Evolutionary conservation across 495 filamentous ascomycete species (phyloP), one percentile per base, ranked within the genome.

Genomic region (Aspergillus coremiiformis): DNA sequence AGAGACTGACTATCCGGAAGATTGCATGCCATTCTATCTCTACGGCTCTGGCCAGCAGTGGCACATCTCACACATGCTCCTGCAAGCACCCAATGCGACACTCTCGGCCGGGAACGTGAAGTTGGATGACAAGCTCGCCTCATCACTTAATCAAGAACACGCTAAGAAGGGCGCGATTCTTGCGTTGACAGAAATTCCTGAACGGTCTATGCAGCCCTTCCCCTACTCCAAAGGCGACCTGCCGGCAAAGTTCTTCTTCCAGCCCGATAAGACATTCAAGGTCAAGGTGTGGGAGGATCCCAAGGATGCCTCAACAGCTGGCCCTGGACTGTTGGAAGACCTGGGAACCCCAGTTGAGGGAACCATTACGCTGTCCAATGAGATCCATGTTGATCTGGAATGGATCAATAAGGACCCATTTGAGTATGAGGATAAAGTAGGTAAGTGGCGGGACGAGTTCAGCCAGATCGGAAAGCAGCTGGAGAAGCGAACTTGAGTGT

Each of bases 21-120:
- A 46, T 10, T 60, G 44, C 39, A 70, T 70, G 61, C 72, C 74
- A 4, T 76, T 76, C 52, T 76, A 78, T 37, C 60, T 74, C 23
- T 76, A 78, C 56, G 72, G 71, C 29, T 66, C 48, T 22, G 39
- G 41, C 22, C 48, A 60, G 4, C 49, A 67, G 17, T 26, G 44
- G 2, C 61, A 69, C 20, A 68, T 73, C 47, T 60, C 66, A 39
- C 71, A 73, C 54, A 63, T 73, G 45, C 67, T 73, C 37, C 56
- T 66, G 9, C 42, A 50, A n/a, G 43, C 48, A 2, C 54, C 51
- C 2, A 58, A 54, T 27, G 44, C 30, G 4, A 29, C 39, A 4
- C 30, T 50, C 2, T 45, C 47, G 3, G 41, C 53, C 21, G 39
- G 22, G 19, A 21, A 44, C 7, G n/a, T 50, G 17, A 32, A 22